Evolutionary conservation across 805 yeast genomes (phyloP), one percentile per base, ranked within the genome.

Genomic region (Monosporozyma solicola): DNA sequence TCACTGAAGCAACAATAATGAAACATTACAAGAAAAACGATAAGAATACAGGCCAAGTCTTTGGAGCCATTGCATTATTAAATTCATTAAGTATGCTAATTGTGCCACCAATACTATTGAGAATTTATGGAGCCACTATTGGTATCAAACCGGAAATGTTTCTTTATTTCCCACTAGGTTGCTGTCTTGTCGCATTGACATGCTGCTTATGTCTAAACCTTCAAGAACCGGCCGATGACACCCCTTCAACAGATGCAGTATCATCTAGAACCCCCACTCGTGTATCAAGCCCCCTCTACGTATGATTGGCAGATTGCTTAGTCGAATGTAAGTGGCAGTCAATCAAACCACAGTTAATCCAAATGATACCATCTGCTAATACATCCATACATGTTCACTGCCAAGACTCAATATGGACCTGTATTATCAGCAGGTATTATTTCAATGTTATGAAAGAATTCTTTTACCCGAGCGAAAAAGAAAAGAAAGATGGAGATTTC

Each of bases 11-110:
- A 0, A 58, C 85, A 1, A 67, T 84, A 10, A 74, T 82, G 51
- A 86, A 86, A 63, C 82, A 82, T 64, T 78, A 75, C 55, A 79
- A 80, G 1, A 80, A 80, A 43, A 73, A 76, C 13, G 44, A 80
- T 4, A 80, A 80, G 47, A 74, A 76, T 13, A 74, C 80, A 4
- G 95, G 95, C 16, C 89, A 84, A 64, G 72, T 83, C 16, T 85
- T 84, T 68, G 90, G 92, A 9, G 88, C 84, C 0, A 65, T 85
- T 46, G 80, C 88, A 0, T 64, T 85, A 49, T 62, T 84, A 16
- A 79, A 81, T 61, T 83, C 80, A 57, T 49, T 77, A 0, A 65
- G 77, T 3, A 66, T 71, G 54, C 68, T 83, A 54, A 53, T 76
- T 8, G 68, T 74, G 0, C 89, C 92, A 0, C 66, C 80, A 5